phyloP scores from a whole-genome alignment of 2,329 filamentous ascomycete genomes.

The Fusarium sp. region DNA sequence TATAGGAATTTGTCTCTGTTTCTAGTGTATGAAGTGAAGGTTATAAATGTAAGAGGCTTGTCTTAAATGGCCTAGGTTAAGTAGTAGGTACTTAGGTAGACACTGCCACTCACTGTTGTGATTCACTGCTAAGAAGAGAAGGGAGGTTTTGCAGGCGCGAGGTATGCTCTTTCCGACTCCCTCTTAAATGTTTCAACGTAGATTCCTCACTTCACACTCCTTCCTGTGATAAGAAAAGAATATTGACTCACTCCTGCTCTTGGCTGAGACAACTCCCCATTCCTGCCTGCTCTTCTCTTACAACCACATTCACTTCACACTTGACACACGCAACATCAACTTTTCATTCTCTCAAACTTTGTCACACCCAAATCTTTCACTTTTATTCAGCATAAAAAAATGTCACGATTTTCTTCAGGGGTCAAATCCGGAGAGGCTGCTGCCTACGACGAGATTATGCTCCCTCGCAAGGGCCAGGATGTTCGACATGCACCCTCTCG shows the following conservation, averaged over 20 bases:
- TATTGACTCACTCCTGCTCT: constrained; percentile 7
- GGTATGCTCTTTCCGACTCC: neutral
- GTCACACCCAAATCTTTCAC: neutral
- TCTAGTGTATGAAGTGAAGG: neutral
- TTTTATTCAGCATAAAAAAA: neutral
- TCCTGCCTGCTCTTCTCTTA: constrained; percentile 1
- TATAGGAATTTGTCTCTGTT: constrained; percentile 3
- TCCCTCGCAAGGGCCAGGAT: constrained; percentile 37
- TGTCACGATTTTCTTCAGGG: constrained; percentile 26
- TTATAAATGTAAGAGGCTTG: neutral
- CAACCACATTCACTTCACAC: neutral
- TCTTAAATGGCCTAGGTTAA: neutral
- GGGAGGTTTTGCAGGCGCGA: neutral
- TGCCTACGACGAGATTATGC: constrained; percentile 50
- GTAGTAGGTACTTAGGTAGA: neutral
- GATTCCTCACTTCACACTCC: constrained; percentile 13
- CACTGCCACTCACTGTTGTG: neutral
- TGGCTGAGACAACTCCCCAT: constrained; percentile 21
- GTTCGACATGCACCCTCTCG: constrained; percentile 43
- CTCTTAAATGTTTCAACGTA: constrained; percentile 17
- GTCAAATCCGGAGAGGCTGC: constrained; percentile 46
- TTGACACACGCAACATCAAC: neutral
- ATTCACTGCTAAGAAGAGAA: neutral
- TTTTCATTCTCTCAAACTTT: neutral
- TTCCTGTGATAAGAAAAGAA: constrained; percentile 34